phyloP scores from a whole-genome alignment of 1,284 basidiomycete species.

The Boletus nobilissimus region DNA sequence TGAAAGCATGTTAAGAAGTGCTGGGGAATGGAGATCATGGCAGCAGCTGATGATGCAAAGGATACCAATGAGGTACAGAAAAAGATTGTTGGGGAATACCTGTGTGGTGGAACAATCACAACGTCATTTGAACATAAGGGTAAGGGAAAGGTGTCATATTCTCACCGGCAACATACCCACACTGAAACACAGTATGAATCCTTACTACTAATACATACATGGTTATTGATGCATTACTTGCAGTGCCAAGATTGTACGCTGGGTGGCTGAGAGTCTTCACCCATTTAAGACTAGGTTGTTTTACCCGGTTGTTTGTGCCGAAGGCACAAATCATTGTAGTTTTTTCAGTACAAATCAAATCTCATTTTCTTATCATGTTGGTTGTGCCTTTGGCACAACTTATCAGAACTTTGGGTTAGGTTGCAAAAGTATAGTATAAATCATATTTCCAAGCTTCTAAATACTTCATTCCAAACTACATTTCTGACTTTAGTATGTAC shows the following conservation, averaged over 20 bases:
- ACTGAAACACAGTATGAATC: no score
- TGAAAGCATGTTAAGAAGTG: not conserved
- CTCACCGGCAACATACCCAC: not conserved
- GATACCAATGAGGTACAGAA: not conserved
- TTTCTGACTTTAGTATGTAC: not conserved
- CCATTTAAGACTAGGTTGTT: no score
- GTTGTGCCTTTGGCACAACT: no score
- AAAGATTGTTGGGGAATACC: not conserved
- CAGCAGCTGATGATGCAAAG: not conserved
- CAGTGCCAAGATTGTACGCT: no score
- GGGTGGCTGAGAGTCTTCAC: no score
- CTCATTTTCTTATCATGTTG: no score
- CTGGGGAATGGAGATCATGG: not conserved
- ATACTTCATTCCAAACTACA: slow-evolving; percentile 23
- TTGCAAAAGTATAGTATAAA: not conserved
- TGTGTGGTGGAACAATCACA: not conserved
- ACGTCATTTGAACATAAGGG: not conserved
- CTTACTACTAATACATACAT: no score
- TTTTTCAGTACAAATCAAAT: no score
- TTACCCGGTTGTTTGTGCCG: no score
- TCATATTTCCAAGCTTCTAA: not conserved
- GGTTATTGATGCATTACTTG: no score
- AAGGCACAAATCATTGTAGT: no score
- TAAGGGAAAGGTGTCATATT: not conserved
- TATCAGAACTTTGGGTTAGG: no score